Conservation (phyloP, 495 filamentous ascomycete species). For the Penicillium parvum region DNA sequence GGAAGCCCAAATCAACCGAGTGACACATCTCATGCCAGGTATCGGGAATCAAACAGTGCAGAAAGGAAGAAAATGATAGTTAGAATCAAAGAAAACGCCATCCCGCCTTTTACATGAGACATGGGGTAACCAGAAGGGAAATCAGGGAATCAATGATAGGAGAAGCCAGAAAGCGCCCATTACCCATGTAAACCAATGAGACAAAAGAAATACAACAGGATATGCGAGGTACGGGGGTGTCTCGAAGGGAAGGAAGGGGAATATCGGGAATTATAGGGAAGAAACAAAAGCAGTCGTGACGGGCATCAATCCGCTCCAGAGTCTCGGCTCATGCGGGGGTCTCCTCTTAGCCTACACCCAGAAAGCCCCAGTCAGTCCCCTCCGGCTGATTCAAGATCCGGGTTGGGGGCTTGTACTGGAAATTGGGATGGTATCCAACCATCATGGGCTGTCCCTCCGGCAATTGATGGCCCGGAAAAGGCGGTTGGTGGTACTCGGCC, state of each 20-base stretch:
- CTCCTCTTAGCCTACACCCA: conserved; percentile 40
- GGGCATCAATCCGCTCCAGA: conserved; percentile 24
- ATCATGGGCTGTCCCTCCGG: conserved; percentile 35
- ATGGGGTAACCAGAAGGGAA: conserved; percentile 9
- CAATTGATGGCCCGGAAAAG: conserved; percentile 28
- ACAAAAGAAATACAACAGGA: conserved; percentile 1
- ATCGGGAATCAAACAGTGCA: conserved; percentile 15
- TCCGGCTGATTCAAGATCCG: conserved; percentile 42
- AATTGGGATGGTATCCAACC: conserved; percentile 35
- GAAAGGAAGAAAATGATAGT: neutral
- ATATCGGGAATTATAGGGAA: conserved; percentile 9
- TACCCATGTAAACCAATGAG: conserved; percentile 1
- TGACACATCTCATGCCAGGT: conserved; percentile 16
- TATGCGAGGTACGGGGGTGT: neutral
- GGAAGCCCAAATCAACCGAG: neutral
- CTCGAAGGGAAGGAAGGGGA: neutral
- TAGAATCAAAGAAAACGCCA: conserved; percentile 25
- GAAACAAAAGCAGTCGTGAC: conserved; percentile 22
- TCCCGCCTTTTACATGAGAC: conserved; percentile 28
- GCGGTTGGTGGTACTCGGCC: conserved; percentile 32
- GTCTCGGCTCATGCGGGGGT: conserved; percentile 10
- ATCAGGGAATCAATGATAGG: neutral
- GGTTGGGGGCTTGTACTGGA: conserved; percentile 36
- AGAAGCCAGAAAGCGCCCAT: conserved; percentile 10
- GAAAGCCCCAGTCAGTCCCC: conserved; percentile 45